A percentile compares a stretch with the other conserved stretches of the same genome.
These are phyloP conservation scores for Clavaria fumosa DNA, from an alignment of 768 basidiomycete genomes.

Conservation along the genomic window DNA sequence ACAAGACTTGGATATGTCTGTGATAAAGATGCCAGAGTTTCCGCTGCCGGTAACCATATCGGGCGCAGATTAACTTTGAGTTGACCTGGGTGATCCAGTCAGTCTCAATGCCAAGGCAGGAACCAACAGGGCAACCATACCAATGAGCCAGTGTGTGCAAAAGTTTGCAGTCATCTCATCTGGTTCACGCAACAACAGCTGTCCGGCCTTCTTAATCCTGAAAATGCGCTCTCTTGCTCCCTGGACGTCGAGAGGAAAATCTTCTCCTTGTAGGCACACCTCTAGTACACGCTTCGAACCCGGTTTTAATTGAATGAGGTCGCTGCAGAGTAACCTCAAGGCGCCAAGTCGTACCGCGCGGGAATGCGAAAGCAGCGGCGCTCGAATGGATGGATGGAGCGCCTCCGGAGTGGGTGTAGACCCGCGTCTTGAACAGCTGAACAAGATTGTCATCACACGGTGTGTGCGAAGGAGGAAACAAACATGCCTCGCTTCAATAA, in stretches of 20 bases:
- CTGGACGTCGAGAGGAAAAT: conserved; percentile 59
- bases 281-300: conserved; percentile 39
- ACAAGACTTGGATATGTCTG: conserved; percentile 50
- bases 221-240: conserved; percentile 78
- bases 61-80: conserved; percentile 90
- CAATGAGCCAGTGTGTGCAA: conserved; percentile 57
- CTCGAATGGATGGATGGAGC: conserved; percentile 36
- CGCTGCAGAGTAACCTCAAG: conserved; percentile 46
- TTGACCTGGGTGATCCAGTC: conserved; percentile 37
- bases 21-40: conserved; percentile 40
- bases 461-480: neutral
- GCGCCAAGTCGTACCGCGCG: conserved; percentile 45
- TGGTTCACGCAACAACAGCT: conserved; percentile 39
- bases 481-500: conserved; percentile 32
- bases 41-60: conserved; percentile 70
- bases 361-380: conserved; percentile 58
- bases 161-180: conserved; percentile 46
- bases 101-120: neutral
- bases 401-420: conserved; percentile 24
- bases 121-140: conserved; percentile 22
- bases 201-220: conserved; percentile 55
- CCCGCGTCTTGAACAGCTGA: conserved; percentile 11
- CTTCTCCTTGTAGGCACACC: conserved; percentile 66
- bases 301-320: conserved; percentile 27
- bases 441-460: conserved; percentile 1